phyloP scores from a whole-genome alignment of 192 early-diverging fungal genomes.

The Piromyces finnis region DNA sequence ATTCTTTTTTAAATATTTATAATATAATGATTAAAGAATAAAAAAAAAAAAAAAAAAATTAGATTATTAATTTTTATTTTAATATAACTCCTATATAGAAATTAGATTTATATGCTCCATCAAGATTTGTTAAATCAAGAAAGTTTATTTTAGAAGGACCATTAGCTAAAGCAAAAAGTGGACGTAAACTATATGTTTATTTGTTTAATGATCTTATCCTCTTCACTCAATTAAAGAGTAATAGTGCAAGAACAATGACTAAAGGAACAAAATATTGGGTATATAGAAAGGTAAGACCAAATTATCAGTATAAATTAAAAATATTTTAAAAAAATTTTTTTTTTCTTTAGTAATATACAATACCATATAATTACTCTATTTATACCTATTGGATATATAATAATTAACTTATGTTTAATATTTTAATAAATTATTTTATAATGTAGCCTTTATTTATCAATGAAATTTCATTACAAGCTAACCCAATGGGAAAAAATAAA shows the following conservation, averaged over 20 bases:
- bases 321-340: conserved; percentile 10
- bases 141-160: conserved; percentile 50
- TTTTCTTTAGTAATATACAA: conserved; percentile 2
- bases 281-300: conserved; percentile 13
- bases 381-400: no score
- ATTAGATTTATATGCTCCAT: conserved; percentile 33
- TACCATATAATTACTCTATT: no score
- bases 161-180: conserved; percentile 57
- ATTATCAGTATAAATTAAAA: no score
- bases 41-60: background rate
- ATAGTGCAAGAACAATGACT: conserved; percentile 1
- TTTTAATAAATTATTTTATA: no score
- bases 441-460: background rate
- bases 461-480: background rate
- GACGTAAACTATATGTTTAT: conserved; percentile 48
- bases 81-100: no score
- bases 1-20: background rate
- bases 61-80: background rate
- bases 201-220: conserved; percentile 35
- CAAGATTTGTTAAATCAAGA: conserved; percentile 31
- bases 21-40: no score
- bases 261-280: conserved; percentile 9
- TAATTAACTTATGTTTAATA: no score
- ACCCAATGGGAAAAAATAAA: background rate
- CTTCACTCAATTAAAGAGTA: conserved; percentile 20